Evolutionary conservation across 1,284 basidiomycete species (phyloP), one percentile per base, ranked within the genome.

Genomic region (Inonotus obliquus): DNA sequence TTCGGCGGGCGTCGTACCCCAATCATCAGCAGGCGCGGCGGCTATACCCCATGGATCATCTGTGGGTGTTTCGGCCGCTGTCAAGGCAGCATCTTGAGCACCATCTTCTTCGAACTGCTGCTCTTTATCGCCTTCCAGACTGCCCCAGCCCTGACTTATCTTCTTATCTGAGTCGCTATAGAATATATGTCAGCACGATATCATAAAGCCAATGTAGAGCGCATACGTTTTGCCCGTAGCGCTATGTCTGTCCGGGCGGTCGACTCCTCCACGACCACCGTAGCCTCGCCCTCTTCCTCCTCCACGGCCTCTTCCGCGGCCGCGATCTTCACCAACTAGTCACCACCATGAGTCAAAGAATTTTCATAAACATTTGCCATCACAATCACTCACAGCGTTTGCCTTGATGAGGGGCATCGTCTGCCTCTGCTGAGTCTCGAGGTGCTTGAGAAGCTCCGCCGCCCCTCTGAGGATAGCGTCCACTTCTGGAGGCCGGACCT

Each of bases 111-210:
- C 94, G 51, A 79, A 81, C 75, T 89, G 88, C 70, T 89, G 79
- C 74, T 94, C 92, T 44, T 86, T 74, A 67, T 79, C 80, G 69
- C 87, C 91, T 70, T 95, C 92, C 69, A 93, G 91, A 63, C 89
- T 91, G 66, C 94, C 94, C 94, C 94, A 97, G 66, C 87, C 89
- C 73, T 94, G 91, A 74, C 91, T 88, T 68, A 95, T 77, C 79
- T 92, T 92, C 84, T 97, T 97, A 69, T 94, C 89, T 49, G 91
- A 88, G 77, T 97, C 94, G 73, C 89, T 92, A 68, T 61, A 64
- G 56, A 35, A 59, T 21, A 11, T 39, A 44, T 54, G 52, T 66
- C 59, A 69, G 67, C 52, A 70, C 25, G 29, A 32, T n/a, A 35
- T 19, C 13, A 17, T 2, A 54, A 47, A 35, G 41, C 58, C 57